phyloP scores from a whole-genome alignment of 352 stramenopile genomes.

The Phytopythium litorale region DNA sequence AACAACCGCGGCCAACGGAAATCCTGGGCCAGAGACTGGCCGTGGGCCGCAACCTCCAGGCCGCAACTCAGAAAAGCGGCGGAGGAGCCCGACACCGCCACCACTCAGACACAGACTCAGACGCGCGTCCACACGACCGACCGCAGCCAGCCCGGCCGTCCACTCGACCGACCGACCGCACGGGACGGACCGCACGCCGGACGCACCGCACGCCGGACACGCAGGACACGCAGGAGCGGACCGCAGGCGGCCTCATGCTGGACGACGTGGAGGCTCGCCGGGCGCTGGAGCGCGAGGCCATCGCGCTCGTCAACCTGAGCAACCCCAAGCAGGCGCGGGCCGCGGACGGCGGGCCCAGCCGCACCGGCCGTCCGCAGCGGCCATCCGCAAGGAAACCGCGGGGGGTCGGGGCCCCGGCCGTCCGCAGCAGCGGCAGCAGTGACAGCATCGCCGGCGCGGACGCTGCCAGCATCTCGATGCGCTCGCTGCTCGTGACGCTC shows the following conservation, averaged over 20 bases:
- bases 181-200: not conserved
- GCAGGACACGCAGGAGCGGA: not conserved
- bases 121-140: constrained; percentile 8
- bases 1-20: constrained; percentile 8
- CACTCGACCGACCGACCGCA: constrained; percentile 1
- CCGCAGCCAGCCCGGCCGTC: not conserved
- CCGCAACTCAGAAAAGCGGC: constrained; percentile 7
- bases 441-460: not conserved
- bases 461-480: constrained; percentile 61
- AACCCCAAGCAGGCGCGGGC: constrained; percentile 16
- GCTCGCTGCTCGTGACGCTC: constrained; percentile 59
- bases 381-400: not conserved
- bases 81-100: constrained; percentile 10
- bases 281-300: constrained; percentile 59
- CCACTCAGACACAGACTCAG: constrained; percentile 26
- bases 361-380: not conserved
- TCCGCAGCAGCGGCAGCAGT: constrained; percentile 4
- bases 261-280: constrained; percentile 49
- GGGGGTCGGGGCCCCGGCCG: not conserved
- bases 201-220: not conserved
- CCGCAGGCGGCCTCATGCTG: constrained; percentile 21
- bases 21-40: constrained; percentile 8
- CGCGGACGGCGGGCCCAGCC: not conserved
- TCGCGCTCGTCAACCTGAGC: constrained; percentile 66
- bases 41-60: not conserved